These are phyloP conservation scores for Penicillium angulare DNA, from an alignment of 495 filamentous ascomycete species.

Conservation along the genomic window DNA sequence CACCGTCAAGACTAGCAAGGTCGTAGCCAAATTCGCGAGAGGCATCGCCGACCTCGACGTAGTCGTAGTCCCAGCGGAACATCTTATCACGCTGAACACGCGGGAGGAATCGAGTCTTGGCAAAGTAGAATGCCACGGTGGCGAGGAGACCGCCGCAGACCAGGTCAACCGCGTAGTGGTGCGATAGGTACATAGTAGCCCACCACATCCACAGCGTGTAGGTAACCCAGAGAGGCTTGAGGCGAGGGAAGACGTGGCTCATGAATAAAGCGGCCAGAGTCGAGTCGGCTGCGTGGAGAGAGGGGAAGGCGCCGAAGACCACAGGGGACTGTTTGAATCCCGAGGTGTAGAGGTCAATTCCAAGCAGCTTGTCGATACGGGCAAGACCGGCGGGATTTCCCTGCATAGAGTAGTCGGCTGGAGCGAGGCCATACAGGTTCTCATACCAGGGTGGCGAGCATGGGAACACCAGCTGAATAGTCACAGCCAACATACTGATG, in stretches of 20 bases:
- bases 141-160: constrained; percentile 82
- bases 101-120: constrained; percentile 76
- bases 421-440: constrained; percentile 80
- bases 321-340: constrained; percentile 83
- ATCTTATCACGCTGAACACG: constrained; percentile 77
- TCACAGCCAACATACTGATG: constrained; percentile 82
- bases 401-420: constrained; percentile 86
- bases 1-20: constrained; percentile 53
- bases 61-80: constrained; percentile 94
- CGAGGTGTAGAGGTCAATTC: constrained; percentile 88
- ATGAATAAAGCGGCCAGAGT: constrained; percentile 91
- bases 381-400: constrained; percentile 86
- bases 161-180: constrained; percentile 93
- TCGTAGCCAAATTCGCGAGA: constrained; percentile 55
- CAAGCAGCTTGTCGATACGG: constrained; percentile 83
- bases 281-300: constrained; percentile 80
- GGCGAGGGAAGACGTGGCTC: constrained; percentile 79
- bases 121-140: constrained; percentile 74
- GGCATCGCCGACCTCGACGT: constrained; percentile 73
- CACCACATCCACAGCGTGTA: constrained; percentile 95
- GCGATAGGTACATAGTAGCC: constrained; percentile 97
- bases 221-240: constrained; percentile 70
- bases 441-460: constrained; percentile 97
- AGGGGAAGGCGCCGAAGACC: constrained; percentile 94
- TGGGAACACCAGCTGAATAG: constrained; percentile 83